A percentile compares a stretch with the other conserved stretches of the same genome.
phyloP scores from a whole-genome alignment of 768 basidiomycete genomes.

The Psilocybe azurescens region DNA sequence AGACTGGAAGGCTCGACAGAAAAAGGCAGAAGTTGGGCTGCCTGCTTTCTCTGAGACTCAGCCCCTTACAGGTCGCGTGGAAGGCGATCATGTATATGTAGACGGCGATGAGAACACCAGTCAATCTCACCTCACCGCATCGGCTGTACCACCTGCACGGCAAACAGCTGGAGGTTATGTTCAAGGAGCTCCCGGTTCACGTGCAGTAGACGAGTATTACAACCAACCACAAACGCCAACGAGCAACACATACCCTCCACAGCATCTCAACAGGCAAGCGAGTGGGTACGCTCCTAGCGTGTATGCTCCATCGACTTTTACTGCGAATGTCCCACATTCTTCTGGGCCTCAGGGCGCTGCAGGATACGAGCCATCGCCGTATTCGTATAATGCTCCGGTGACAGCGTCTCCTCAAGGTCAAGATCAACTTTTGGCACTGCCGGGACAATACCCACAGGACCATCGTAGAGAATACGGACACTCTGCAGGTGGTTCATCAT shows the following conservation, averaged over 20 bases:
- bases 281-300: constrained; percentile 37
- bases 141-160: constrained; percentile 34
- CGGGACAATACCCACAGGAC: constrained; percentile 38
- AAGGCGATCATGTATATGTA: constrained; percentile 59
- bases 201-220: constrained; percentile 82
- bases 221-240: constrained; percentile 29
- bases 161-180: constrained; percentile 62
- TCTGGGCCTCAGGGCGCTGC: constrained; percentile 21
- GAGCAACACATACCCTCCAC: constrained; percentile 47
- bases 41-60: constrained; percentile 79
- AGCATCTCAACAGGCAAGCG: constrained; percentile 40
- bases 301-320: constrained; percentile 43
- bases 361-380: constrained; percentile 31
- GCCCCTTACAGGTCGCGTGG: constrained; percentile 66
- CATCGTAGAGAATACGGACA: constrained; percentile 57
- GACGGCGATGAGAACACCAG: constrained; percentile 50
- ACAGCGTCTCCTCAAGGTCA: constrained; percentile 34
- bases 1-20: constrained; percentile 77
- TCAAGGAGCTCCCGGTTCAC: constrained; percentile 64
- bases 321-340: constrained; percentile 22
- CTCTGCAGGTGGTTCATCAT: constrained; percentile 53
- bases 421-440: constrained; percentile 40
- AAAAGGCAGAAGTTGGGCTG: constrained; percentile 66
- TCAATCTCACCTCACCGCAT: constrained; percentile 30
- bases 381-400: constrained; percentile 31